Evolutionary conservation across 2,329 filamentous ascomycete species (phyloP), one percentile per base, ranked within the genome.

Genomic region (Aspergillus piperis): DNA sequence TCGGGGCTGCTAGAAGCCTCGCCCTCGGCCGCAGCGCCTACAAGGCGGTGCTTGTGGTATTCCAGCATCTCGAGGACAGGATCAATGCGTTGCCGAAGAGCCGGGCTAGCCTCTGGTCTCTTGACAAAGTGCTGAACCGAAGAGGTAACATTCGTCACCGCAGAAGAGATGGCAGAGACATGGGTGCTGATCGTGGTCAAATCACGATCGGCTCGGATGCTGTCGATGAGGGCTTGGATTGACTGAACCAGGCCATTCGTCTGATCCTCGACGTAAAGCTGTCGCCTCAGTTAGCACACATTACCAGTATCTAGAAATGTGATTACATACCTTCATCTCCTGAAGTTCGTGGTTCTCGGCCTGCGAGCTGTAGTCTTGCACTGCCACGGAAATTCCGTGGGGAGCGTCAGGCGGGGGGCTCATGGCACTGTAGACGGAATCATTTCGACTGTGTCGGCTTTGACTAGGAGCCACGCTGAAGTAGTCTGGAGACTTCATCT

Each of bases 221-320:
- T 86, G 57, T 84, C 83, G 50, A 96, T 90, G 7, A 96, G 84
- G n/a, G 87, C 85, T 75, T 95, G 90, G 64, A 96, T 92, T 48
- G 87, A 90, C 66, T 91, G 87, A 25, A 95, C 88, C 61, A 96
- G 83, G 3, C 87, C 80, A 54, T 90, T 90, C 10, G 90, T 93
- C 73, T 95, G 90, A 71, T 93, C 90, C 71, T 95, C 90, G 38
- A 96, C 84, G 71, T 92, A 93, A 61, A 90, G 85, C 86, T 90
- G 61, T 27, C 59, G 30, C 56, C n/a, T 44, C 21, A 50, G 48
- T 66, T 57, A 69, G 70, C 62, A 23, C 27, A 44, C 52, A 62
- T 55, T 61, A 67, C 64, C 62, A 19, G 47, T 30, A 3, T 2
- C 8, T 19, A 36, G 21, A 36, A 23, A 30, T 8, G 19, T 36